Percentiles rank a stretch among this genome's conserved stretches.
These are phyloP conservation scores for Candida suzukii DNA, from an alignment of 805 yeast species.

Conservation along the genomic window DNA sequence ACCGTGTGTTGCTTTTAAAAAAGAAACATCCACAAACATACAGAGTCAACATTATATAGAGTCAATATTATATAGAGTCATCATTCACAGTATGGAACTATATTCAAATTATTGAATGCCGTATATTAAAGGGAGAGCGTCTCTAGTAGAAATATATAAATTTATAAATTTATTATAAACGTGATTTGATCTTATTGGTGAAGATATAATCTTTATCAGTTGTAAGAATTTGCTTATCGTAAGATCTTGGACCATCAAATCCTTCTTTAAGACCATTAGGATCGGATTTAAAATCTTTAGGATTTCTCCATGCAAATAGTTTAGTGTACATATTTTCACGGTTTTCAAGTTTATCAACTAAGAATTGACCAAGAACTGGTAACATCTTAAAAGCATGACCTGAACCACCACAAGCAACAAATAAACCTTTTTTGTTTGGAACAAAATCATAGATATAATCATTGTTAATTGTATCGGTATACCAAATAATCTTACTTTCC, in stretches of 20 bases:
- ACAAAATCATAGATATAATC: conserved; percentile 26
- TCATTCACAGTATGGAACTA: too few species aligned
- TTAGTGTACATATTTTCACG: conserved; percentile 22
- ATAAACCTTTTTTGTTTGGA: conserved; percentile 21
- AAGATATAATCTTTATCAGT: conserved; percentile 5
- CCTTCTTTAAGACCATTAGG: conserved; percentile 23
- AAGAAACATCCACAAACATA: too few species aligned
- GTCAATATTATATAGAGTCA: too few species aligned
- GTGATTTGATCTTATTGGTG: neutral
- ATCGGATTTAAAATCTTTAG: conserved; percentile 16
- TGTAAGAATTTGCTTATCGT: conserved; percentile 13
- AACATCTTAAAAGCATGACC: conserved; percentile 30
- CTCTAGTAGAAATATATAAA: too few species aligned
- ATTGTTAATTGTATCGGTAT: conserved; percentile 26
- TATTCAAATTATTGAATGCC: too few species aligned
- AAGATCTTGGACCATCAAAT: conserved; percentile 11
- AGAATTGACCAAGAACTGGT: conserved; percentile 24
- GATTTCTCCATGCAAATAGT: conserved; percentile 27
- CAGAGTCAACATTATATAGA: too few species aligned
- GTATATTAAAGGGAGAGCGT: too few species aligned
- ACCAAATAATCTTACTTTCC: conserved; percentile 24
- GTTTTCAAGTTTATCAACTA: conserved; percentile 27
- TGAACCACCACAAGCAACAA: conserved; percentile 29
- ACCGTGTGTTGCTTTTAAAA: too few species aligned
- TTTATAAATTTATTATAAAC: neutral